Evolutionary conservation across 495 filamentous ascomycete genomes (phyloP).

Genomic region (Trichodelitschia bisporula): DNA sequence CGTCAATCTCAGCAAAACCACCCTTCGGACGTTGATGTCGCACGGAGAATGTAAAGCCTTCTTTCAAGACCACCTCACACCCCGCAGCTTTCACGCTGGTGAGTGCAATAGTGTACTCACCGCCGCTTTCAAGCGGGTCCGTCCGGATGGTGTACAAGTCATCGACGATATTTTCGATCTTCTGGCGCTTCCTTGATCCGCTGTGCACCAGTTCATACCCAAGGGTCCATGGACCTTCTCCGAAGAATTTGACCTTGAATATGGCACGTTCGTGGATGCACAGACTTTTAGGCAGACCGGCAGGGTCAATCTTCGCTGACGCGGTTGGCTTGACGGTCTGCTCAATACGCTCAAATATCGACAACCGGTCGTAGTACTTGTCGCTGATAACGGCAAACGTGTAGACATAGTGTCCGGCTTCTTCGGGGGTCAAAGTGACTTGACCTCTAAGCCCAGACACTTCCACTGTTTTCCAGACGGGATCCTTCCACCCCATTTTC

Average conservation of each 20-base stretch:
- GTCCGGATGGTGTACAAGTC: constrained; percentile 45
- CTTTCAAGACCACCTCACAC: constrained; percentile 63
- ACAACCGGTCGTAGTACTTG: constrained; percentile 43
- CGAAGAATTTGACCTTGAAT: constrained; percentile 46
- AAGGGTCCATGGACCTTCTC: constrained; percentile 66
- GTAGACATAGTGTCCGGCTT: constrained; percentile 71
- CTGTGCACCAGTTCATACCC: constrained; percentile 89
- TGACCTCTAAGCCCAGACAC: too few relatives aligned
- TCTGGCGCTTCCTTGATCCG: constrained; percentile 50
- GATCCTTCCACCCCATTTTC: too few relatives aligned
- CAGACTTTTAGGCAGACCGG: constrained; percentile 26
- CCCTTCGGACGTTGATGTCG: constrained; percentile 66
- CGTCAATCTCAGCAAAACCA: constrained; percentile 60
- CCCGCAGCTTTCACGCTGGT: constrained; percentile 65
- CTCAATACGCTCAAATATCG: too few relatives aligned
- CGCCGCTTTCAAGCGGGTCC: constrained; percentile 43
- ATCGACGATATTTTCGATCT: constrained; percentile 33
- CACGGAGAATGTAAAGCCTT: constrained; percentile 60
- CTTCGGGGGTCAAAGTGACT: constrained; percentile 56
- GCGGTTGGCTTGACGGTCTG: constrained; percentile 86
- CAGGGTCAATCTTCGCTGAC: constrained; percentile 42
- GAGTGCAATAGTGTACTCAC: constrained; percentile 66
- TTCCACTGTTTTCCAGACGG: too few relatives aligned
- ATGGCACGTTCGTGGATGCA: constrained; percentile 64
- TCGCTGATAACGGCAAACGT: constrained; percentile 61